These are phyloP conservation scores for Pseudocercospora vitis DNA, from an alignment of 2,329 filamentous ascomycete species.

Conservation along the genomic window DNA sequence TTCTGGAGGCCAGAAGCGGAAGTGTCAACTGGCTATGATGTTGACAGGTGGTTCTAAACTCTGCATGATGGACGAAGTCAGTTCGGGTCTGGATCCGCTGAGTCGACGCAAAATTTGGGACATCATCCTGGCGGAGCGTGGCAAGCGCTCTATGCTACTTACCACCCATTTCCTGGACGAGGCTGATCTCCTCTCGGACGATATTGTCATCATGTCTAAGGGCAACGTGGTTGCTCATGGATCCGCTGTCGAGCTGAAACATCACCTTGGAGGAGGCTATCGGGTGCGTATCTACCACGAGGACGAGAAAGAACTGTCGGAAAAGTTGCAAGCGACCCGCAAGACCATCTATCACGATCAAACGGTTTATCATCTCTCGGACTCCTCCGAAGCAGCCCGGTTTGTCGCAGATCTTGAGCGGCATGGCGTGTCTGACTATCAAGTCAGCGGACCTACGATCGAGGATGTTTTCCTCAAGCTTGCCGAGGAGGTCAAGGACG, in stretches of 20 bases:
- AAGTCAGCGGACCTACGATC: slow-evolving; percentile 83
- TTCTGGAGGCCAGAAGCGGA: slow-evolving; percentile 88
- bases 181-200: slow-evolving; percentile 83
- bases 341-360: slow-evolving; percentile 64
- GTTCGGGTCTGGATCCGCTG: slow-evolving; percentile 81
- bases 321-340: slow-evolving; percentile 28
- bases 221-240: slow-evolving; percentile 79
- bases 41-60: slow-evolving; percentile 84
- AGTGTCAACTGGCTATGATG: slow-evolving; percentile 93
- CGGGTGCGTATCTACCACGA: slow-evolving; percentile 71
- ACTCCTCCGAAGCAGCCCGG: slow-evolving; percentile 67
- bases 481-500: slow-evolving; percentile 71
- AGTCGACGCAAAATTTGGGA: slow-evolving; percentile 91
- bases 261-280: slow-evolving; percentile 79
- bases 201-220: slow-evolving; percentile 84
- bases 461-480: slow-evolving; percentile 89
- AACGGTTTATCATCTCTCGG: slow-evolving; percentile 68
- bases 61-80: slow-evolving; percentile 90
- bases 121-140: slow-evolving; percentile 81
- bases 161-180: slow-evolving; percentile 95
- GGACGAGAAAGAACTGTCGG: slow-evolving; percentile 33
- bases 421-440: slow-evolving; percentile 70
- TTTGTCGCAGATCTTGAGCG: slow-evolving; percentile 70
- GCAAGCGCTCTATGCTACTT: slow-evolving; percentile 76
- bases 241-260: slow-evolving; percentile 82